Evolutionary conservation across 192 early-diverging fungal genomes (phyloP).

Genomic region (Podila epigama): DNA sequence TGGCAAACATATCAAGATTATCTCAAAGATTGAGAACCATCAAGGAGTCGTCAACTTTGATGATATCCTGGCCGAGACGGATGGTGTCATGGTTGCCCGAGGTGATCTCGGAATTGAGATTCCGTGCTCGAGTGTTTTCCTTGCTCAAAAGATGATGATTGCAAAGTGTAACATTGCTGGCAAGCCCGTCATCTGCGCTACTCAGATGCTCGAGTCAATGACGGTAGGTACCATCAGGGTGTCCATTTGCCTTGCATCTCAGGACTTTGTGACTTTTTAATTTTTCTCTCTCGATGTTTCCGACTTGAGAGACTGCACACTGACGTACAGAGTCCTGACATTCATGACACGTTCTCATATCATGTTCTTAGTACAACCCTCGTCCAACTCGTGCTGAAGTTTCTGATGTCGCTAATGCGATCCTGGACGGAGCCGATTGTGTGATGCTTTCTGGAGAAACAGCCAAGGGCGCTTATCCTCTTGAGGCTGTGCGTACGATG

Average conservation of each 20-base stretch:
- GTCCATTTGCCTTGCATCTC: not conserved
- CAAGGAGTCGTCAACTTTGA: conserved; percentile 91
- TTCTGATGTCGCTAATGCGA: conserved; percentile 94
- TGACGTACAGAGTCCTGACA: not conserved
- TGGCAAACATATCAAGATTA: conserved; percentile 90
- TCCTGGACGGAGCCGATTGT: conserved; percentile 92
- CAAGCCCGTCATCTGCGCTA: conserved; percentile 93
- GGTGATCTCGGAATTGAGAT: conserved; percentile 96
- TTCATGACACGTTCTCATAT: not conserved
- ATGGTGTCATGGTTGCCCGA: conserved; percentile 96
- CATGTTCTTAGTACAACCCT: conserved; percentile 68
- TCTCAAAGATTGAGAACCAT: conserved; percentile 94
- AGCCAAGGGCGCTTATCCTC: conserved; percentile 88
- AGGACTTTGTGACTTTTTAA: not conserved
- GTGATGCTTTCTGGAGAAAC: conserved; percentile 98
- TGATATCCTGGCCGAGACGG: conserved; percentile 88
- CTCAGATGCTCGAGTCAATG: conserved; percentile 96
- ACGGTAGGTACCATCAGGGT: conserved; percentile 50
- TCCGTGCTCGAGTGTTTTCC: conserved; percentile 86
- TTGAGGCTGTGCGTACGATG: conserved; percentile 84
- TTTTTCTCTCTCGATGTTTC: not conserved
- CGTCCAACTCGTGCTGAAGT: conserved; percentile 97
- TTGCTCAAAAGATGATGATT: conserved; percentile 96
- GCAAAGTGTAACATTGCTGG: conserved; percentile 94
- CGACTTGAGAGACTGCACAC: not conserved